phyloP scores from a whole-genome alignment of 371 early-diverging fungal genomes.

The Cladochytrium tenue region DNA sequence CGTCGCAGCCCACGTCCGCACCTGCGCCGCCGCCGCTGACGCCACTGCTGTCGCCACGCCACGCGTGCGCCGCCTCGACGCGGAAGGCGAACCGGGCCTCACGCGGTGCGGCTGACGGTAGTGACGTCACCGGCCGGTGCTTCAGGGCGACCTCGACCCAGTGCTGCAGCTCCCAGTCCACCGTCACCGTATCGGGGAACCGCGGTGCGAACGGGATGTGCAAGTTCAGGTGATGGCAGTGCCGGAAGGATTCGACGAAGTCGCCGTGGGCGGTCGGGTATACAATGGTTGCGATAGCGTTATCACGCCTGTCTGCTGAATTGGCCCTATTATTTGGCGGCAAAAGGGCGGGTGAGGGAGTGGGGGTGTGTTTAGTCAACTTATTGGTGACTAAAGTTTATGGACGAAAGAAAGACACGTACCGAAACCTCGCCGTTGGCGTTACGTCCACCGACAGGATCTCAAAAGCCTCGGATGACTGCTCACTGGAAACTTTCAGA shows the following conservation, averaged over 20 bases:
- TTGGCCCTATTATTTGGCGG: neutral
- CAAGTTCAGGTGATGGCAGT: neutral
- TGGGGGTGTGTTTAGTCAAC: neutral
- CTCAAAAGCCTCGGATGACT: neutral
- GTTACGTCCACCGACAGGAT: neutral
- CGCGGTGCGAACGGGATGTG: neutral
- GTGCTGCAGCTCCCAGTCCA: neutral
- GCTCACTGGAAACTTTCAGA: neutral
- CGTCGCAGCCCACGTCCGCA: neutral
- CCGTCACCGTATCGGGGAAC: neutral
- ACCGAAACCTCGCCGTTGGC: neutral
- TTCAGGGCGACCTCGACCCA: neutral
- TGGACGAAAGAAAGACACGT: neutral
- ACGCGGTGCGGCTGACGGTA: neutral
- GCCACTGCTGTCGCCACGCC: neutral
- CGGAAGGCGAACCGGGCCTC: neutral
- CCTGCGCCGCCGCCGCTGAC: no score
- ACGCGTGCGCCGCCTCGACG: neutral
- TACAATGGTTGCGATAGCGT: neutral
- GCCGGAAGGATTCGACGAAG: neutral
- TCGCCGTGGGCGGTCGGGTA: neutral
- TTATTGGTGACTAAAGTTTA: neutral
- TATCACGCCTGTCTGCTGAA: neutral
- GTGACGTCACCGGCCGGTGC: neutral
- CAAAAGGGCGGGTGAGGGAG: no score